Evolutionary conservation across 202 grass and related monocot genomes (phyloP).

Genomic region (Zizania palustris): DNA sequence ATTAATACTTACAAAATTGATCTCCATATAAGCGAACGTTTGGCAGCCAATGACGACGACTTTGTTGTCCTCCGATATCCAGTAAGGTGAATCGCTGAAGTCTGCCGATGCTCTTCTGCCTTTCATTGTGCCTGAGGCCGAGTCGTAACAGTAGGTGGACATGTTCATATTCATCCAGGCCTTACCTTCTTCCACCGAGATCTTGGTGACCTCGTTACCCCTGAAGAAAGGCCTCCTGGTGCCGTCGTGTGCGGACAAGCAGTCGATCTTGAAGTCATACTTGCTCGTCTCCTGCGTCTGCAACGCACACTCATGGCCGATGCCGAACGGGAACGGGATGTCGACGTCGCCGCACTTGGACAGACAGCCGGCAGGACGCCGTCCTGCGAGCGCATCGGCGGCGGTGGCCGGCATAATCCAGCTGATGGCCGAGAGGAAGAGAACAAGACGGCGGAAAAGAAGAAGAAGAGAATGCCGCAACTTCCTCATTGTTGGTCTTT

Average conservation of each 20-base stretch:
- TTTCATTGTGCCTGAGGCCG: not conserved
- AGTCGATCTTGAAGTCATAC: not conserved
- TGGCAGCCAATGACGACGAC: not conserved
- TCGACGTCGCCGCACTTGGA: not conserved
- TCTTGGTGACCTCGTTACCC: not conserved
- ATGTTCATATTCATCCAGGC: not conserved
- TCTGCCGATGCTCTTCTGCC: too few relatives aligned
- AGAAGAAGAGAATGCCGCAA: too few relatives aligned
- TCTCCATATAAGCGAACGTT: not conserved
- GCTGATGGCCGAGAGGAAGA: not conserved
- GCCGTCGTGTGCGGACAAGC: not conserved
- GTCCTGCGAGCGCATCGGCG: not conserved
- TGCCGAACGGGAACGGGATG: too few relatives aligned
- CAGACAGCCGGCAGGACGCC: not conserved
- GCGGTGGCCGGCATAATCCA: not conserved
- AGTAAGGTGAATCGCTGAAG: not conserved
- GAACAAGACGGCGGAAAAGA: not conserved
- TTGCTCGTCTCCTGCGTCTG: too few relatives aligned
- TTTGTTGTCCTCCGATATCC: slow-evolving; percentile 5
- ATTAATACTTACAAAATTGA: too few relatives aligned
- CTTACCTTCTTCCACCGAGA: not conserved
- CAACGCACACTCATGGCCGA: too few relatives aligned
- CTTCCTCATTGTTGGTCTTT: too few relatives aligned
- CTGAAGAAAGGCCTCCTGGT: not conserved
- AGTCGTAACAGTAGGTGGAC: not conserved